Conservation (phyloP, 352 stramenopile species). For the Phytophthora pluvialis region DNA sequence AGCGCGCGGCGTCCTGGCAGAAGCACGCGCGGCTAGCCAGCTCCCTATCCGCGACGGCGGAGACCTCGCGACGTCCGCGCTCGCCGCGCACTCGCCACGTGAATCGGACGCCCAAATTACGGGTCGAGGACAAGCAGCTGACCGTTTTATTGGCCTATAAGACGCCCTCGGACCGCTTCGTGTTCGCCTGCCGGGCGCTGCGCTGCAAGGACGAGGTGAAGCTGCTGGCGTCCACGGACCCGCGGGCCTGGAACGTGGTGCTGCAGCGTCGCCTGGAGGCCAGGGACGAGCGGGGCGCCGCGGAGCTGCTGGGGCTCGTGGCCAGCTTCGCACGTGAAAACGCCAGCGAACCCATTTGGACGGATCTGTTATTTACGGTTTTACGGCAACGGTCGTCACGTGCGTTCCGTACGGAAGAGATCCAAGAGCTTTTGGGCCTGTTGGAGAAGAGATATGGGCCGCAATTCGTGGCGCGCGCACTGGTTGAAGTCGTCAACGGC, state of each 20-base stretch:
- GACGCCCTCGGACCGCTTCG: conserved; percentile 41
- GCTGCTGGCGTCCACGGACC: conserved; percentile 56
- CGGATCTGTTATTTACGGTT: conserved; percentile 76
- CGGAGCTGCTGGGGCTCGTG: conserved; percentile 60
- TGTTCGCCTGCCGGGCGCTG: conserved; percentile 44
- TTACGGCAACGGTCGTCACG: conserved; percentile 51
- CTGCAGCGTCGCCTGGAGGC: conserved; percentile 58
- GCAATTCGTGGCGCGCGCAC: conserved; percentile 50
- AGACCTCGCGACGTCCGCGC: not conserved
- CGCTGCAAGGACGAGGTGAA: conserved; percentile 44
- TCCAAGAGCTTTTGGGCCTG: conserved; percentile 40
- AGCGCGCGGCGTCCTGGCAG: conserved; percentile 15
- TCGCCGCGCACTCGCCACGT: not conserved
- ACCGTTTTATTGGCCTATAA: conserved; percentile 43
- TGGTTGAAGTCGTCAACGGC: conserved; percentile 66
- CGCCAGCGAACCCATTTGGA: conserved; percentile 66
- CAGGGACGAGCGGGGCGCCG: conserved; percentile 52
- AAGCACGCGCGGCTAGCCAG: not conserved
- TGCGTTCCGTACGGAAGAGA: conserved; percentile 38
- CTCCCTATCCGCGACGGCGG: not conserved
- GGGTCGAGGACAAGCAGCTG: conserved; percentile 41
- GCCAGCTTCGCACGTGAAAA: conserved; percentile 51
- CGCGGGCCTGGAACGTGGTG: conserved; percentile 62
- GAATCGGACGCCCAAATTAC: conserved; percentile 21
- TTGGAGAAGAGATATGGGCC: conserved; percentile 46